Conservation (phyloP, 2,329 filamentous ascomycete species). For the Immersiporthe knoxdaviesiana region DNA sequence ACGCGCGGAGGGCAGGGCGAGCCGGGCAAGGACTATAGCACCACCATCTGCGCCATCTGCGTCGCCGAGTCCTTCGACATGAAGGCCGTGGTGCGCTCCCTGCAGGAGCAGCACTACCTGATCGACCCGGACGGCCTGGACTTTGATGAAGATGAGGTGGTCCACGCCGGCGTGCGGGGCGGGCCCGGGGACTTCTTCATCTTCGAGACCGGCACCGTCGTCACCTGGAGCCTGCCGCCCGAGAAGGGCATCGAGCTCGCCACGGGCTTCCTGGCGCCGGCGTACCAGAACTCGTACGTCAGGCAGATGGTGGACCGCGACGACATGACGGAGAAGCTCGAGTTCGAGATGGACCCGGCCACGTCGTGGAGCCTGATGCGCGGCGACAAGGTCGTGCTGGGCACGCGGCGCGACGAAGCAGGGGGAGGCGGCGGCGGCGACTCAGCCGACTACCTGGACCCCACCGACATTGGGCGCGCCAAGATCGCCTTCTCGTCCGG, state of each 20-base stretch:
- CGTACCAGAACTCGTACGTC: conserved; percentile 75
- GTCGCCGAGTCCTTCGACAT: conserved; percentile 68
- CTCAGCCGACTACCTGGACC: too few species aligned
- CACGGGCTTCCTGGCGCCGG: conserved; percentile 72
- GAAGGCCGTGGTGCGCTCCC: conserved; percentile 59
- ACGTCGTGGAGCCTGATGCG: conserved; percentile 77
- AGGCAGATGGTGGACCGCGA: conserved; percentile 81
- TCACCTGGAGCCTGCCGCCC: conserved; percentile 86
- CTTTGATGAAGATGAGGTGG: conserved; percentile 64
- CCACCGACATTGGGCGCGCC: conserved; percentile 57
- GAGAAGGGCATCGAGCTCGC: conserved; percentile 71
- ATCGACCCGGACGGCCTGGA: conserved; percentile 65
- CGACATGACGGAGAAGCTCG: conserved; percentile 61
- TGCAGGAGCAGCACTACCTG: conserved; percentile 61
- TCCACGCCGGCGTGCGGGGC: conserved; percentile 64
- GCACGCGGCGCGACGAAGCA: conserved; percentile 65
- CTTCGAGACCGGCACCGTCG: conserved; percentile 91
- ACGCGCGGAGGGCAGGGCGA: conserved; percentile 35
- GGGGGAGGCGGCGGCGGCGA: conserved; percentile 42
- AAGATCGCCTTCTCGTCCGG: conserved; percentile 98
- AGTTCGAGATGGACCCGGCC: conserved; percentile 76
- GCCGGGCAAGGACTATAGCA: conserved; percentile 41
- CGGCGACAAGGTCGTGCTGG: conserved; percentile 87
- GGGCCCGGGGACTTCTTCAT: conserved; percentile 85
- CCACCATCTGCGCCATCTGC: conserved; percentile 62